These are phyloP conservation scores for Cutaneotrichosporon sp. DNA, from an alignment of 1,284 basidiomycete genomes.

Conservation along the genomic window DNA sequence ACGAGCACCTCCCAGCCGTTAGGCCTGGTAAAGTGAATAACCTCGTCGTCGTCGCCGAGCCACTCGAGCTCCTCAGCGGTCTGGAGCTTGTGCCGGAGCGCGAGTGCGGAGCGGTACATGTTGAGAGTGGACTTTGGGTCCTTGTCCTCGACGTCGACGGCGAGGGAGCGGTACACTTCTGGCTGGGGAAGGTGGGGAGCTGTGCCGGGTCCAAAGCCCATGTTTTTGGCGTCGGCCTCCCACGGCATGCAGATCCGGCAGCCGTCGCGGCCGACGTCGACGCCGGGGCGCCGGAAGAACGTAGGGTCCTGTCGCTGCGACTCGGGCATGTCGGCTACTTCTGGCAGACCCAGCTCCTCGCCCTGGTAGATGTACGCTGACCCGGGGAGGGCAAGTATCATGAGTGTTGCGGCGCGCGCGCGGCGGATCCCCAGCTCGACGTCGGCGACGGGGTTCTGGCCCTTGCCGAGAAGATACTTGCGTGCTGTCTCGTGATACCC, in stretches of 20 bases:
- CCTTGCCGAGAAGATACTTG: constrained; percentile 22
- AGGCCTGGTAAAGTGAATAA: constrained; percentile 34
- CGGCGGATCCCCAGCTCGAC: constrained; percentile 25
- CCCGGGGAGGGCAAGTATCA: constrained; percentile 40
- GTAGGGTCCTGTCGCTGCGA: constrained; percentile 37
- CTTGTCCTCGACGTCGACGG: constrained; percentile 30
- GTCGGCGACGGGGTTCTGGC: constrained; percentile 19
- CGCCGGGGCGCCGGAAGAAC: constrained; percentile 33
- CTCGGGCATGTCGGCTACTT: constrained; percentile 33
- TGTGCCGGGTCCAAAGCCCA: constrained; percentile 28
- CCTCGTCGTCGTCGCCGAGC: constrained; percentile 18
- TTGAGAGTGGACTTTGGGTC: constrained; percentile 30
- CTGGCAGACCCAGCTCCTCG: constrained; percentile 41
- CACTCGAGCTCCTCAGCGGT: constrained; percentile 34
- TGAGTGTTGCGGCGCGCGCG: constrained; percentile 32
- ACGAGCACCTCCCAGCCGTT: constrained; percentile 39
- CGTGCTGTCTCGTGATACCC: constrained; percentile 14
- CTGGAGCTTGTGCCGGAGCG: constrained; percentile 28
- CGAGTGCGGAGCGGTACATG: constrained; percentile 32
- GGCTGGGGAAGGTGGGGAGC: constrained; percentile 34
- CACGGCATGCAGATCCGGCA: constrained; percentile 36
- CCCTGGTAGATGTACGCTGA: constrained; percentile 44
- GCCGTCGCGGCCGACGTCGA: constrained; percentile 38
- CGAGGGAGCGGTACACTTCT: constrained; percentile 24
- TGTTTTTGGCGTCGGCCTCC: constrained; percentile 18